phyloP scores from a whole-genome alignment of 2,329 filamentous ascomycete species.

The Trichoderma breve region DNA sequence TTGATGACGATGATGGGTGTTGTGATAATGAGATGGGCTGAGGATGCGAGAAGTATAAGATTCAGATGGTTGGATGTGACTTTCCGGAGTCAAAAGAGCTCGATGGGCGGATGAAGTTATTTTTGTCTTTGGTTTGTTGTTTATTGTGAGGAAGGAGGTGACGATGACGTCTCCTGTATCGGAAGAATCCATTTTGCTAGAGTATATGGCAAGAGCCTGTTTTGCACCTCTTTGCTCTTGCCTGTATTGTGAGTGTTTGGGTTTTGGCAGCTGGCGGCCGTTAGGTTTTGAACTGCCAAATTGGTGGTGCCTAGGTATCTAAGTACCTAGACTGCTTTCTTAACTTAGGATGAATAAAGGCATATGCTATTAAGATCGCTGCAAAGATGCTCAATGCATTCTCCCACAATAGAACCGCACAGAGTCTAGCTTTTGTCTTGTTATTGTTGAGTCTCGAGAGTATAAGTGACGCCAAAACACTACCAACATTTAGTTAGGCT shows the following conservation, averaged over 20 bases:
- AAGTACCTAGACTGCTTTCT: not conserved
- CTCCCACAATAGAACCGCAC: not conserved
- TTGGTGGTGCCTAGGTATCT: not conserved
- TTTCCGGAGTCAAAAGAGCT: not conserved
- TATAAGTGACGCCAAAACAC: not conserved
- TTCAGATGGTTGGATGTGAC: not conserved
- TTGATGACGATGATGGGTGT: not conserved
- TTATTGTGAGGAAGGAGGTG: not conserved
- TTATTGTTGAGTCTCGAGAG: not conserved
- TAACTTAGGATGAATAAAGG: not conserved
- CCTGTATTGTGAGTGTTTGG: not conserved
- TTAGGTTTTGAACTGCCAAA: not conserved
- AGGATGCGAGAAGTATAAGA: not conserved
- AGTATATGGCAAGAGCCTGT: not conserved
- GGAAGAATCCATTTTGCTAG: not conserved
- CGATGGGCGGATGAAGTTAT: not conserved
- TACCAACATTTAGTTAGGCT: not conserved
- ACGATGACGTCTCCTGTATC: not conserved
- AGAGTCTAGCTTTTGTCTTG: not conserved
- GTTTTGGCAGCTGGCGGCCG: not conserved
- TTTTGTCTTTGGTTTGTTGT: not conserved
- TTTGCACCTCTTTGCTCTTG: not conserved
- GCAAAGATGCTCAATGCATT: not conserved
- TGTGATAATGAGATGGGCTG: constrained; percentile 1
- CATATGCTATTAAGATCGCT: not conserved